Percentiles rank a stretch among this genome's conserved stretches.
These are phyloP conservation scores for Dipodascus albidus DNA, from an alignment of 805 yeast genomes.

Conservation along the genomic window DNA sequence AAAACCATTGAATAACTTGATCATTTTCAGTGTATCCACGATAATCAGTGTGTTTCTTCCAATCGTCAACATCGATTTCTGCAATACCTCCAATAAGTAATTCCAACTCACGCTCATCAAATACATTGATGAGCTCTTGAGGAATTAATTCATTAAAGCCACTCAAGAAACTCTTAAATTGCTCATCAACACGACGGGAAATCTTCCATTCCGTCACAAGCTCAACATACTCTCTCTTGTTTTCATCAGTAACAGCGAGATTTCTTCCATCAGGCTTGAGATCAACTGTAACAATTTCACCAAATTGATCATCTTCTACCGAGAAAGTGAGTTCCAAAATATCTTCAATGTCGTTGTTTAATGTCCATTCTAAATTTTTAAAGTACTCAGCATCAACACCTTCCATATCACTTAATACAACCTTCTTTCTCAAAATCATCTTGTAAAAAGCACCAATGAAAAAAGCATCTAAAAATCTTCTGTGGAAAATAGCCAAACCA, in stretches of 20 bases:
- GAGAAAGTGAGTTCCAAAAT: slow-evolving; percentile 81
- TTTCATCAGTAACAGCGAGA: slow-evolving; percentile 87
- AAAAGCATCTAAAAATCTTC: slow-evolving; percentile 95
- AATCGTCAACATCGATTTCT: slow-evolving; percentile 95
- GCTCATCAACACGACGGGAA: slow-evolving; percentile 85
- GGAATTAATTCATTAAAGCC: slow-evolving; percentile 98
- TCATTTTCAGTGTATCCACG: slow-evolving; percentile 96
- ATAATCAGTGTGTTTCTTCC: slow-evolving; percentile 98
- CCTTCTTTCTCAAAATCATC: slow-evolving; percentile 93
- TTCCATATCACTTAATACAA: slow-evolving; percentile 93
- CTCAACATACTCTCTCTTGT: slow-evolving; percentile 92
- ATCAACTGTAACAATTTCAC: slow-evolving; percentile 81
- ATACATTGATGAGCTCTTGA: slow-evolving; percentile 89
- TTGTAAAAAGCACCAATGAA: slow-evolving; percentile 97
- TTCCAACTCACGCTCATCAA: slow-evolving; percentile 96
- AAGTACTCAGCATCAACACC: slow-evolving; percentile 97
- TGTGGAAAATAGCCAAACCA: slow-evolving; percentile 95
- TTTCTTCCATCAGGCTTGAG: slow-evolving; percentile 81
- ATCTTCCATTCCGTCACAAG: slow-evolving; percentile 94
- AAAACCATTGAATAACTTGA: slow-evolving; percentile 97
- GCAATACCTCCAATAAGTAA: slow-evolving; percentile 96
- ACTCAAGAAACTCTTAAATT: slow-evolving; percentile 89
- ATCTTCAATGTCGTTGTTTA: slow-evolving; percentile 87
- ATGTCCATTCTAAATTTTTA: slow-evolving; percentile 88
- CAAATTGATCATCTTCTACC: slow-evolving; percentile 82